Evolutionary conservation across 345 rosid species (phyloP), one percentile per base, ranked within the genome.

Genomic region (Passiflora organensis): DNA sequence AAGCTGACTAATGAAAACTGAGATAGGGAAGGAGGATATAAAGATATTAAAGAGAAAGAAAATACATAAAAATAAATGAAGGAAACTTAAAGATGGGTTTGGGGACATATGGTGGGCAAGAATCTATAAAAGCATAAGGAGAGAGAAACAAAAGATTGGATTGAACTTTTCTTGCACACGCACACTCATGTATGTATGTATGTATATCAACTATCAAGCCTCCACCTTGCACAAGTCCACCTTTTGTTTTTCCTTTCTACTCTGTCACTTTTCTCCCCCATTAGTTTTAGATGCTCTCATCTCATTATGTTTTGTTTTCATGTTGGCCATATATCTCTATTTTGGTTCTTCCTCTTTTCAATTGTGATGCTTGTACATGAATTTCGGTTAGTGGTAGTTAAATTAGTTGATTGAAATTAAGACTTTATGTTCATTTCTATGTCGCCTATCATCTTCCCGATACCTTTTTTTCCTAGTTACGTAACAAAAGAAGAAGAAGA

Each of bases 101-200:
- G 80, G 79, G 82, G 63, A 74, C 80, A 84, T 73, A 77, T 68
- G 80, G 82, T 74, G 83, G 82, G 76, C 73, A 69, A 75, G 81
- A 76, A 84, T 84, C 85, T 75, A 20, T 18, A 36, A 76, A 81
- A 78, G 77, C 66, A 32, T 13, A 45, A 19, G 34, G 22, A 47
- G 22, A 13, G 15, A 49, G 23, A 51, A 11, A 39, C 23, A 58
- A 56, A 53, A 56, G 58, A 65, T 65, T 57, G 72, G 37, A 32
- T 56, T 52, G 38, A 32, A 56, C 51, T 51, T 64, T 73, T 42
- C 21, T 43, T 56, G 58, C 68, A 62, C 65, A 55, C 72, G 55
- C 64, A 65, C 71, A 63, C 45, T 67, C 74, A 68, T 64, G 43
- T 37, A 16, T 23, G 43, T n/a, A n/a, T n/a, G n/a, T n/a, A n/a